A percentile compares a stretch with the other conserved stretches of the same genome.
Conservation (phyloP, 495 filamentous ascomycete species). For the Apiosordaria backusii region DNA sequence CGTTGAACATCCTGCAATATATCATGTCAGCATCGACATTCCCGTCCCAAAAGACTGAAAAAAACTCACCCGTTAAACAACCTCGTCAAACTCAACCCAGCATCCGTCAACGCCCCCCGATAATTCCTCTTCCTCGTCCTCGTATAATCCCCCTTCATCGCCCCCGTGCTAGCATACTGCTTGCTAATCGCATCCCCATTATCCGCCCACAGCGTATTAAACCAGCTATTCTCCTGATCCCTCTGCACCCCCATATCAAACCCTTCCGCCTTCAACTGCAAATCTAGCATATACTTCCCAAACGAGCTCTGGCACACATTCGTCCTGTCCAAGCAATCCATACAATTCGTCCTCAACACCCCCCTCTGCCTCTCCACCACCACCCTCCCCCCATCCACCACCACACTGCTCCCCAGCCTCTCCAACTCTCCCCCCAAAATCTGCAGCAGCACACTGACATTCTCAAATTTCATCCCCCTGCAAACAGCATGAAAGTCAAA, state of each 20-base stretch:
- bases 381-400: slow-evolving; percentile 48
- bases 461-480: slow-evolving; percentile 95
- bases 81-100: slow-evolving; percentile 78
- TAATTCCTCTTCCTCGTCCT: slow-evolving; percentile 86
- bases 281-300: slow-evolving; percentile 70
- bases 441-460: slow-evolving; percentile 74
- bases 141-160: slow-evolving; percentile 93
- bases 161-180: slow-evolving; percentile 83
- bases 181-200: slow-evolving; percentile 77
- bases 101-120: slow-evolving; percentile 86
- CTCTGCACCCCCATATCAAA: slow-evolving; percentile 63
- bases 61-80: slow-evolving; percentile 56
- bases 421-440: slow-evolving; percentile 61
- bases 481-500: slow-evolving; percentile 92
- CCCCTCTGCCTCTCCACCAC: slow-evolving; percentile 57
- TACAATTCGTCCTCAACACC: slow-evolving; percentile 86
- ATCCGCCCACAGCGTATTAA: slow-evolving; percentile 93
- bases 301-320: slow-evolving; percentile 90
- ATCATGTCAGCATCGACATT: slow-evolving; percentile 27
- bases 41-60: no score
- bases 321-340: slow-evolving; percentile 94
- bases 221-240: slow-evolving; percentile 78
- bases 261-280: slow-evolving; percentile 69
- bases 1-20: slow-evolving; percentile 80
- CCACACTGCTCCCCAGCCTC: slow-evolving; percentile 60